phyloP scores from a whole-genome alignment of 768 basidiomycete genomes.

The Lactarius quietus region DNA sequence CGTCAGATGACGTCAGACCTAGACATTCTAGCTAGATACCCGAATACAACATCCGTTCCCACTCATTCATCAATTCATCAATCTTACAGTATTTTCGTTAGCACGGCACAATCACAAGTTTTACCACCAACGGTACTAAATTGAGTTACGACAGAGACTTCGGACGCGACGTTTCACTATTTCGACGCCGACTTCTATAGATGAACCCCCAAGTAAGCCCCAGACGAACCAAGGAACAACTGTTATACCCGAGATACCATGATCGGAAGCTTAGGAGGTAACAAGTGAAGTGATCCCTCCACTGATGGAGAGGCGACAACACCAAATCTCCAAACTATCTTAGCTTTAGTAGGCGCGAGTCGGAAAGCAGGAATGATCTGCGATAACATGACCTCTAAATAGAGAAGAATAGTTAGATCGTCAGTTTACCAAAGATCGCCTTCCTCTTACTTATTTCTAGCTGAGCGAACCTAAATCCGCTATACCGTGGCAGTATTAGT shows the following conservation, averaged over 20 bases:
- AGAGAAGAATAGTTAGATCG: neutral
- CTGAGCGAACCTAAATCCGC: constrained; percentile 41
- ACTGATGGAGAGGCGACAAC: neutral
- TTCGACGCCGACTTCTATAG: too few species aligned
- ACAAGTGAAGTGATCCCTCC: neutral
- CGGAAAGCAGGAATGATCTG: neutral
- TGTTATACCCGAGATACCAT: neutral
- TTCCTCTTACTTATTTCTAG: constrained; percentile 36
- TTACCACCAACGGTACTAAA: too few species aligned
- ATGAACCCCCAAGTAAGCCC: too few species aligned
- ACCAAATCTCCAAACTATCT: neutral
- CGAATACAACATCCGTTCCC: too few species aligned
- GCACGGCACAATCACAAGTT: too few species aligned
- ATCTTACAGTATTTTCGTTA: too few species aligned
- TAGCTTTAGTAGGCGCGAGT: neutral
- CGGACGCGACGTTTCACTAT: too few species aligned
- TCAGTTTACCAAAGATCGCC: neutral
- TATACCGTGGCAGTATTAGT: constrained; percentile 13
- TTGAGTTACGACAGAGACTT: too few species aligned
- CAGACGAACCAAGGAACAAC: neutral
- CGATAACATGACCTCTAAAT: neutral
- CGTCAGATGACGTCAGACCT: too few species aligned
- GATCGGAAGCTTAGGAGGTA: neutral
- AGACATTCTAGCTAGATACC: too few species aligned
- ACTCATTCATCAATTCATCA: too few species aligned